phyloP scores from a whole-genome alignment of 225 moss, liverwort and hornwort genomes.

The Neckera pumila region DNA sequence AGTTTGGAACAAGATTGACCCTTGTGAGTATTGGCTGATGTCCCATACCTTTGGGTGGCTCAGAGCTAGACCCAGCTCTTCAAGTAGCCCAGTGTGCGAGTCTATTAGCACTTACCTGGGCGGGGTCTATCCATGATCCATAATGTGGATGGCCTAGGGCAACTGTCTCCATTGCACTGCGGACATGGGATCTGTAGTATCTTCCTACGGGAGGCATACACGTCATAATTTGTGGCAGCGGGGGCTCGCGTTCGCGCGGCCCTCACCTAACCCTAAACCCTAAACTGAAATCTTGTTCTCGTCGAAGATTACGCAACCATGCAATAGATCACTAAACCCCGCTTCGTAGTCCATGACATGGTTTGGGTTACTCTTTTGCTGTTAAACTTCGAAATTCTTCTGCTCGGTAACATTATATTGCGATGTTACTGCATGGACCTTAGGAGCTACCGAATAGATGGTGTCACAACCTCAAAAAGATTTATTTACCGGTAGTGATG shows the following conservation, averaged over 20 bases:
- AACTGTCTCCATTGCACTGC: not conserved
- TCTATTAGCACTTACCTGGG: not conserved
- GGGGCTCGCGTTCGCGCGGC: slow-evolving; percentile 59
- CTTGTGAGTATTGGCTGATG: not conserved
- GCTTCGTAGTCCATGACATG: no score
- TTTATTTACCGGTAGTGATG: not conserved
- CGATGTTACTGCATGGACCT: not conserved
- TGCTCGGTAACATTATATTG: not conserved
- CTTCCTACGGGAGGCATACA: slow-evolving; percentile 44
- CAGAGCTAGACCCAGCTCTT: not conserved
- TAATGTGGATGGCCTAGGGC: not conserved
- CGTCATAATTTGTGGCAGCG: slow-evolving; percentile 52
- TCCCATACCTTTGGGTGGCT: not conserved
- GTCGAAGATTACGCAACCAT: no score
- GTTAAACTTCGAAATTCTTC: not conserved
- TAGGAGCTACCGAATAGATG: not conserved
- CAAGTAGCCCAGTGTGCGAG: fast-evolving
- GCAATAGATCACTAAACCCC: not conserved
- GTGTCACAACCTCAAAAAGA: not conserved
- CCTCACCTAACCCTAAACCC: not conserved
- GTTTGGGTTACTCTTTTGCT: not conserved
- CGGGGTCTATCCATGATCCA: slow-evolving; percentile 21
- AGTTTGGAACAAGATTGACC: not conserved
- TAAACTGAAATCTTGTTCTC: not conserved
- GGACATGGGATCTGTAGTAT: not conserved